Evolutionary conservation across 208 protist species (phyloP).

Genomic region (Leishmania arabica): DNA sequence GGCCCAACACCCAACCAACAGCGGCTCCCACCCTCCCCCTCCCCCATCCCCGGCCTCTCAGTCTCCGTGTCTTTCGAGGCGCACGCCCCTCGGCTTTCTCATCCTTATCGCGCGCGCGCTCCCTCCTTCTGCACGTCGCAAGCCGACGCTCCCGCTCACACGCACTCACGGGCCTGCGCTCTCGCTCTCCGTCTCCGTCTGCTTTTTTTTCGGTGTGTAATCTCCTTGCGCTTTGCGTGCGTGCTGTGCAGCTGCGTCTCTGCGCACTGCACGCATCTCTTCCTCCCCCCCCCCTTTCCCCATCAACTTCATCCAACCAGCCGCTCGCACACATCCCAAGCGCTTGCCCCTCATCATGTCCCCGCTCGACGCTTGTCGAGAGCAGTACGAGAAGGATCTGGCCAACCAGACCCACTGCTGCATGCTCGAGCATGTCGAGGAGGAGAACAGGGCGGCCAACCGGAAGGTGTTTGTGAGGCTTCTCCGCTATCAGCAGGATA

Average conservation of each 20-base stretch:
- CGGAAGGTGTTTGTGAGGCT: constrained; percentile 42
- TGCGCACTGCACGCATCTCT: background rate
- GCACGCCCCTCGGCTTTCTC: background rate
- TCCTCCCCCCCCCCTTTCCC: background rate
- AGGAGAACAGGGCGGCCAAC: constrained; percentile 41
- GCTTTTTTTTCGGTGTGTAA: background rate
- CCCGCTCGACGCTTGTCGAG: constrained; percentile 39
- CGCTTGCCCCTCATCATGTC: constrained; percentile 8
- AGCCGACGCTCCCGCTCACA: background rate
- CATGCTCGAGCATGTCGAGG: constrained; percentile 25
- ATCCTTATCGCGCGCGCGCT: background rate
- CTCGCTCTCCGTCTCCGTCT: background rate
- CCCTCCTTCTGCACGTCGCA: background rate
- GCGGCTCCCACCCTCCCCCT: no score
- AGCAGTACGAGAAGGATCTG: constrained; percentile 52
- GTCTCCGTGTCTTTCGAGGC: background rate
- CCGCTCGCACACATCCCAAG: background rate
- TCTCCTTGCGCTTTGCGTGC: background rate
- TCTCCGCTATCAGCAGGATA: constrained; percentile 37
- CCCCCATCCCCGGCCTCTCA: background rate
- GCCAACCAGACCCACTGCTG: constrained; percentile 46
- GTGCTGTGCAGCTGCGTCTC: background rate
- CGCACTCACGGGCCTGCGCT: background rate
- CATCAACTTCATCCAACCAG: background rate
- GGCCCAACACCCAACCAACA: background rate